Evolutionary conservation across 2,329 filamentous ascomycete species (phyloP), one percentile per base, ranked within the genome.

Genomic region (Trichoderma guizhouense): DNA sequence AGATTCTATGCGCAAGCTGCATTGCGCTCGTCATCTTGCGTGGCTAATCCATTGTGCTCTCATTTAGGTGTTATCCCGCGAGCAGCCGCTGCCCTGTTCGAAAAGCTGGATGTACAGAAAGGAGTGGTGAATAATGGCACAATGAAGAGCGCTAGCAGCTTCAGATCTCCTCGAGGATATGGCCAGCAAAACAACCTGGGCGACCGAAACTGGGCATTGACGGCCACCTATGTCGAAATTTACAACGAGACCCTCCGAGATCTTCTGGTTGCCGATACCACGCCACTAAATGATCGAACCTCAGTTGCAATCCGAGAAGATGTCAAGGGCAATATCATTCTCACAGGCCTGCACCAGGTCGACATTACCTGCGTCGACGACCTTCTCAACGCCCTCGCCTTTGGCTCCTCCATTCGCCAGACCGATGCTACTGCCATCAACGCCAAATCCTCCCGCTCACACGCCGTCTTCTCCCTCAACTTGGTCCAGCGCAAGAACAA

Each of bases 371-470:
- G 93, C 0, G 92, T 95, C 9, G 95, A 98, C 6, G 96, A 99
- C 80, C 84, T 99, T 63, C 89, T 98, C 81, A 91, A 90, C 73
- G 95, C 94, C 7, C 86, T 99, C 71, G 96, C 95, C 80, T 95
- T 97, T 78, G 96, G 96, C 24, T 99, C 96, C 0, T 89, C 92
- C 28, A 97, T 99, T 79, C 92, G 96, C 73, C 96, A 99, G 80
- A 99, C 96, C 0, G 96, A 99, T 82, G 92, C 96, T 28, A 99
- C 96, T 2, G 96, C 95, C 3, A 96, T 98, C 79, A 99, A 99
- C 79, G 96, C 95, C 57, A 95, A 97, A 79, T 99, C 96, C 0
- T 99, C 96, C 12, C 94, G 96, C 74, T 99, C 96, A 1, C 96
- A 99, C 80, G 96, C 96, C 39, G 95, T 99, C 34, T 98, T 99